phyloP scores from a whole-genome alignment of 2,329 filamentous ascomycete genomes.

The Fusarium tuaranense region DNA sequence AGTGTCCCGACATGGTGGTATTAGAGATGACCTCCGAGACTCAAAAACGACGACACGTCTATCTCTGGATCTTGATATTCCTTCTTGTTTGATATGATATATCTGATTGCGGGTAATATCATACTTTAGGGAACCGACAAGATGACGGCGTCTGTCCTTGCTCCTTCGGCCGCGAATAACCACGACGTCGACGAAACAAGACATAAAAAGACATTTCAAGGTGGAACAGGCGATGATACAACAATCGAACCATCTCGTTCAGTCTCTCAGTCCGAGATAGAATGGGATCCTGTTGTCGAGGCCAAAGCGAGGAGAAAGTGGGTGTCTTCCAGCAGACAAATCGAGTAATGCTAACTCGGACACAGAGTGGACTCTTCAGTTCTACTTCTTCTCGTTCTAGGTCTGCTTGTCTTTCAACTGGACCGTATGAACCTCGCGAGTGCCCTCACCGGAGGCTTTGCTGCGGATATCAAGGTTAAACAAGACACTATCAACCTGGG shows the following conservation, averaged over 20 bases:
- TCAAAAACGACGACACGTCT: background rate
- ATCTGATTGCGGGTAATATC: background rate
- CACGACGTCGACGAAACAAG: background rate
- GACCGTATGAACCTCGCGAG: conserved; percentile 66
- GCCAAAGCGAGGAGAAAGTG: background rate
- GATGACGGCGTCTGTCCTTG: background rate
- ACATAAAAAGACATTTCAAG: background rate
- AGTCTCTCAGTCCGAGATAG: conserved; percentile 1
- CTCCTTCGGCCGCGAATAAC: background rate
- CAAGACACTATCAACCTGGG: conserved; percentile 64
- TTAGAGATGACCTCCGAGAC: background rate
- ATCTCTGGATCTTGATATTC: background rate
- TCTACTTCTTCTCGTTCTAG: conserved; percentile 61
- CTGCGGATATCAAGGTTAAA: conserved; percentile 54
- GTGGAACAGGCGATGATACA: background rate
- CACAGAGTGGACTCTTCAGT: conserved; percentile 59
- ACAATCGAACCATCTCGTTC: background rate
- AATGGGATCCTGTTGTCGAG: background rate
- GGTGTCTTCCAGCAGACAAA: background rate
- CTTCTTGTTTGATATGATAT: background rate
- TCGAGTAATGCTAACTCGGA: background rate
- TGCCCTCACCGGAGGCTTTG: conserved; percentile 62
- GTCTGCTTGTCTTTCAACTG: conserved; percentile 63
- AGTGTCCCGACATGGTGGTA: background rate
- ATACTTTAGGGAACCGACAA: background rate